Evolutionary conservation across 2,329 filamentous ascomycete species (phyloP).

Genomic region (Xylariaceae sp.): DNA sequence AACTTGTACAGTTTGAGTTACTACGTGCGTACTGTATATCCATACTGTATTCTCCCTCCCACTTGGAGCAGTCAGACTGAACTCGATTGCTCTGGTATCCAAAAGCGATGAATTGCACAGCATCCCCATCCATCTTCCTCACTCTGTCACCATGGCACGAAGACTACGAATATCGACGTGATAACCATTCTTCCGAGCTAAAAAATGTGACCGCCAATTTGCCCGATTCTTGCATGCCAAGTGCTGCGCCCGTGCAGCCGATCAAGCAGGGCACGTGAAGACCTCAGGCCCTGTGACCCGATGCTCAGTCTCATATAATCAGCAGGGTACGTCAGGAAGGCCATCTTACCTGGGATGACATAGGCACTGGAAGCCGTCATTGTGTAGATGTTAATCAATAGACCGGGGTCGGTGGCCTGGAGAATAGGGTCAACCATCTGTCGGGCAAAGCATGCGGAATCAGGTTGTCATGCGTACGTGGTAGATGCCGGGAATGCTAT

Average conservation of each 20-base stretch:
- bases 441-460: neutral
- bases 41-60: too few species aligned
- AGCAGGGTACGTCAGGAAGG: neutral
- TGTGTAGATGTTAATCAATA: conserved; percentile 38
- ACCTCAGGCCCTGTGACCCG: conserved; percentile 21
- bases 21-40: too few species aligned
- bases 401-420: conserved; percentile 34
- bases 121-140: too few species aligned
- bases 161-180: too few species aligned
- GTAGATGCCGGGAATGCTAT: conserved; percentile 39
- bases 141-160: too few species aligned
- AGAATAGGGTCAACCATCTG: conserved; percentile 11
- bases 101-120: too few species aligned
- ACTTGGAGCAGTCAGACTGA: too few species aligned
- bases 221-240: neutral
- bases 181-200: too few species aligned
- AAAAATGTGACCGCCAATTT: neutral
- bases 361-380: conserved; percentile 33
- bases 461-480: conserved; percentile 20
- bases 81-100: too few species aligned
- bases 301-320: conserved; percentile 1
- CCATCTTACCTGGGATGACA: conserved; percentile 31
- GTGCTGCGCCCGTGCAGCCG: neutral
- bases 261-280: conserved; percentile 23
- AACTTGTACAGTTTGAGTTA: too few species aligned